A percentile compares a stretch with the other conserved stretches of the same genome.
These are phyloP conservation scores for Apiotrichum veenhuisii DNA, from an alignment of 1,284 basidiomycete species.

Conservation along the genomic window DNA sequence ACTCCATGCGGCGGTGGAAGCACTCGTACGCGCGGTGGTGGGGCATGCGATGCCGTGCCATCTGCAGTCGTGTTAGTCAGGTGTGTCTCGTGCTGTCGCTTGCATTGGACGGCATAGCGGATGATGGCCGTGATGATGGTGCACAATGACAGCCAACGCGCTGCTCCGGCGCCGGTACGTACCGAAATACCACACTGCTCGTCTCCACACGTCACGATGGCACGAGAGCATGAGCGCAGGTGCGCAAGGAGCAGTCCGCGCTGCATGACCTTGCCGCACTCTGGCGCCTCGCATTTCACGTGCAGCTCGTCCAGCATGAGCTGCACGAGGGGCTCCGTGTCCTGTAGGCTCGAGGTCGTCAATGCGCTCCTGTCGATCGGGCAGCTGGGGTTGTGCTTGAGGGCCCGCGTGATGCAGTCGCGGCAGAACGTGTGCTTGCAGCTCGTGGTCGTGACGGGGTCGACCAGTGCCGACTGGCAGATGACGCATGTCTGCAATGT, in stretches of 20 bases:
- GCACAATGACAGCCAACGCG: slow-evolving; percentile 39
- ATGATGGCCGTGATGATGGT: neutral
- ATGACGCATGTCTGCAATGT: slow-evolving; percentile 68
- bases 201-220: slow-evolving; percentile 56
- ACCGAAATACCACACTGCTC: slow-evolving; percentile 49
- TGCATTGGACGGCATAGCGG: neutral
- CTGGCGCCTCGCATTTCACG: slow-evolving; percentile 61
- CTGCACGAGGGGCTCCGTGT: slow-evolving; percentile 22
- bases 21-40: slow-evolving; percentile 44
- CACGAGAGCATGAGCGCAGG: slow-evolving; percentile 61
- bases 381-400: slow-evolving; percentile 57
- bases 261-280: slow-evolving; percentile 63
- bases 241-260: slow-evolving; percentile 65
- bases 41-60: slow-evolving; percentile 31
- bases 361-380: slow-evolving; percentile 76
- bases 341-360: slow-evolving; percentile 22
- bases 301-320: slow-evolving; percentile 72
- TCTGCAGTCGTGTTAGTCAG: slow-evolving; percentile 18
- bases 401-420: slow-evolving; percentile 66
- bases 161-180: slow-evolving; percentile 49
- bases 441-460: slow-evolving; percentile 63
- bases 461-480: slow-evolving; percentile 73
- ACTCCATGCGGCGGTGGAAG: slow-evolving; percentile 42
- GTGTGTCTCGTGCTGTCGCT: neutral
- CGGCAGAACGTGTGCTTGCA: slow-evolving; percentile 80